Evolutionary conservation across 768 basidiomycete species (phyloP).

Genomic region (Russula brevipes): DNA sequence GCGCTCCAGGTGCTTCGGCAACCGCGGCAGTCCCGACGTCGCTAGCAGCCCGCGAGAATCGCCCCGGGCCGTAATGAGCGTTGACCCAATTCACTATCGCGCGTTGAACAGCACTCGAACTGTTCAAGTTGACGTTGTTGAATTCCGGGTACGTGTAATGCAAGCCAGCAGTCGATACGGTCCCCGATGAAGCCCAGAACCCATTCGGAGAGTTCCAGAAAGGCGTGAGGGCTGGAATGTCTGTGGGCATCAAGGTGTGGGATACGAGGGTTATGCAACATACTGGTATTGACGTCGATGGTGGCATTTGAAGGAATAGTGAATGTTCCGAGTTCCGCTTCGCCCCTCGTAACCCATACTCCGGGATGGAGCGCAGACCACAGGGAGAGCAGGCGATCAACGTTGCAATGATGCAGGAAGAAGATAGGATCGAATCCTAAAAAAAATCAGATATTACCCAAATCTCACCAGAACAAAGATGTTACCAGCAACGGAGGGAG

Average conservation of each 20-base stretch:
- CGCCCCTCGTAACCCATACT: conserved; percentile 35
- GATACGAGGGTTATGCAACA: neutral
- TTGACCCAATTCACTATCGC: conserved; percentile 27
- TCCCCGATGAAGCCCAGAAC: too few relatives aligned
- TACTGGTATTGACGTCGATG: neutral
- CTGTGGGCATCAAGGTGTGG: neutral
- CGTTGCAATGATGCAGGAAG: conserved; percentile 48
- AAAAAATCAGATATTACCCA: neutral
- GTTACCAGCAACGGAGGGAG: conserved; percentile 34
- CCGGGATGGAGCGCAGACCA: conserved; percentile 44
- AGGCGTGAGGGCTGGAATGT: conserved; percentile 38
- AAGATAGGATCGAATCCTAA: conserved; percentile 50
- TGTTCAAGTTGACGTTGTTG: conserved; percentile 33
- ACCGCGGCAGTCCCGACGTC: too few relatives aligned
- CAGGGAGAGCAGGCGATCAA: conserved; percentile 47
- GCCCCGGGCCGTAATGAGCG: too few relatives aligned
- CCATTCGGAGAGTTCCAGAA: conserved; percentile 33
- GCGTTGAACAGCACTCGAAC: conserved; percentile 28
- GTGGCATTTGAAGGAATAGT: neutral
- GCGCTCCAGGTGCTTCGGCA: neutral
- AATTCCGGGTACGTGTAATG: conserved; percentile 50
- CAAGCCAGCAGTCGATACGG: conserved; percentile 21
- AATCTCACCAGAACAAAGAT: conserved; percentile 33
- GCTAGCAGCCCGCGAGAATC: too few relatives aligned
- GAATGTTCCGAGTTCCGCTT: conserved; percentile 21